Percentiles rank a stretch among this genome's conserved stretches.
Evolutionary conservation across 2,329 filamentous ascomycete genomes (phyloP).

Genomic region (Botrytis sinoallii): DNA sequence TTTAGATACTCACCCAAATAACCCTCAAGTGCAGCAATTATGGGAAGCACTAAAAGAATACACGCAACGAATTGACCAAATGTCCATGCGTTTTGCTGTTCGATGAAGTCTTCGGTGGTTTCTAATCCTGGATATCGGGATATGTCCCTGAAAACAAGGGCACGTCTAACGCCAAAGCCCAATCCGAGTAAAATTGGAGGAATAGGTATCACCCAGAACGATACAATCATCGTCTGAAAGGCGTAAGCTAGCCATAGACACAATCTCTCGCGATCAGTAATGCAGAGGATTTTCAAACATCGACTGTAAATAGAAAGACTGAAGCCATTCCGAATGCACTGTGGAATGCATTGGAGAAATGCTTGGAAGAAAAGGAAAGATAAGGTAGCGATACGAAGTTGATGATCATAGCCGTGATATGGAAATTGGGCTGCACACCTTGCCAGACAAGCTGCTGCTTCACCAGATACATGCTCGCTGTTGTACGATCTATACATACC

Average conservation of each 20-base stretch:
- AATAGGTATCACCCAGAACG: conserved; percentile 2
- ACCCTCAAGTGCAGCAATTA: conserved; percentile 12
- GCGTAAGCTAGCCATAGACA: neutral
- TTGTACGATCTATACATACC: neutral
- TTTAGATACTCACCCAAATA: neutral
- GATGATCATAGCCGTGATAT: conserved; percentile 1
- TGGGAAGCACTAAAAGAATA: conserved; percentile 1
- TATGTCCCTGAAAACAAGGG: neutral
- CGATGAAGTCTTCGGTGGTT: conserved; percentile 6
- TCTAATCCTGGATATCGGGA: neutral
- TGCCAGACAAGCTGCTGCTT: conserved; percentile 6
- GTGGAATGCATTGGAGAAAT: conserved; percentile 3
- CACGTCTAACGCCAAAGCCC: neutral
- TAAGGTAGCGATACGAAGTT: neutral
- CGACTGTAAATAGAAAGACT: neutral
- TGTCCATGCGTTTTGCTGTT: conserved; percentile 10
- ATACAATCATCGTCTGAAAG: neutral
- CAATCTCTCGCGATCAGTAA: neutral
- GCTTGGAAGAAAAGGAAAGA: conserved; percentile 4
- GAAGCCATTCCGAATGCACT: neutral
- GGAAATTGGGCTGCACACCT: neutral
- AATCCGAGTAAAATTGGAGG: neutral
- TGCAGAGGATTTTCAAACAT: neutral
- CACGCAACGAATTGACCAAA: conserved; percentile 10
- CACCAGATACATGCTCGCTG: neutral